Conservation (phyloP, 2,329 filamentous ascomycete genomes). For the Amauroascus niger region DNA sequence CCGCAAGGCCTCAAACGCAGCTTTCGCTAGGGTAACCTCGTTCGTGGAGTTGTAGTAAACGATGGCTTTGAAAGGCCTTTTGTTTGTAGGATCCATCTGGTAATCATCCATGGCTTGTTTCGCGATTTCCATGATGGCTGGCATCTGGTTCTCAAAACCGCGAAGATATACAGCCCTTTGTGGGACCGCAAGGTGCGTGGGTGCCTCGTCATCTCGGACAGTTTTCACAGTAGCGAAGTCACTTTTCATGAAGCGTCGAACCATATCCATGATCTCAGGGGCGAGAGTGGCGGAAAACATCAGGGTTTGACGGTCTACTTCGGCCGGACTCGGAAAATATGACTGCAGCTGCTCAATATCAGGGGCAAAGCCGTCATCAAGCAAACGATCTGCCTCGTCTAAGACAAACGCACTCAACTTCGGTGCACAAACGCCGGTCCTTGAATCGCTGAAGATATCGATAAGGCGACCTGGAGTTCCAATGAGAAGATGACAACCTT, state of each 20-base stretch:
- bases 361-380: conserved; percentile 58
- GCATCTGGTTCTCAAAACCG: conserved; percentile 66
- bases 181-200: conserved; percentile 75
- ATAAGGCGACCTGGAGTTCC: conserved; percentile 81
- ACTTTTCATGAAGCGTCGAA: conserved; percentile 65
- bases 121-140: conserved; percentile 66
- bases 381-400: conserved; percentile 58
- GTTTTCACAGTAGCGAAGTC: conserved; percentile 85
- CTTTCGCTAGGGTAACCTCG: conserved; percentile 56
- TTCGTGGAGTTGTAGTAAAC: conserved; percentile 77
- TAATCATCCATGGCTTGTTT: conserved; percentile 48
- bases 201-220: conserved; percentile 68
- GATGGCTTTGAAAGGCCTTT: conserved; percentile 83
- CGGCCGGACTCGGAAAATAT: conserved; percentile 51
- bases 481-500: conserved; percentile 82
- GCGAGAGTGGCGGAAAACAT: conserved; percentile 94
- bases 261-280: conserved; percentile 67
- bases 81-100: conserved; percentile 27
- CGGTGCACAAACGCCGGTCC: conserved; percentile 54
- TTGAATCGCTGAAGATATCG: conserved; percentile 63
- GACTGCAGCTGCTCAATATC: conserved; percentile 54
- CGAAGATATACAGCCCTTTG: conserved; percentile 62
- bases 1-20: conserved; percentile 47
- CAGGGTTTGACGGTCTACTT: conserved; percentile 73
- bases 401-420: conserved; percentile 51